Conservation (phyloP, 2,329 filamentous ascomycete species). For the Teratosphaeria pseudoeucalypti region DNA sequence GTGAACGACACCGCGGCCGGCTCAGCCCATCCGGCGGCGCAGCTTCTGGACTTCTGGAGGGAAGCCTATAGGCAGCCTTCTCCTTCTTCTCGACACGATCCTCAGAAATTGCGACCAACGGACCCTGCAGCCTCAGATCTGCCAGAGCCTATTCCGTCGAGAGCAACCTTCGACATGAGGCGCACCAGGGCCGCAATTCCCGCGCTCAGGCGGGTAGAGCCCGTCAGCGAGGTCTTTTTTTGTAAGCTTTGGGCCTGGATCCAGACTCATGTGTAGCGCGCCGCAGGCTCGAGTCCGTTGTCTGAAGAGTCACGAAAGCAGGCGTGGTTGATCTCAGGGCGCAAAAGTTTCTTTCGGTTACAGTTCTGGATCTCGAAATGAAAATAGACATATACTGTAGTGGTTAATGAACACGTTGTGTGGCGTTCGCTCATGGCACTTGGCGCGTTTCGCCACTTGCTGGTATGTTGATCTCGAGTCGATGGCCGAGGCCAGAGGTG, state of each 20-base stretch:
- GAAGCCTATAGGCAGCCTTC: constrained; percentile 25
- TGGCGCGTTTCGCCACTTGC: not conserved
- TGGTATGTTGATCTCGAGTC: not conserved
- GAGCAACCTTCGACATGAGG: constrained; percentile 24
- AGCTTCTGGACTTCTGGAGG: constrained; percentile 43
- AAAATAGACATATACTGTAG: not conserved
- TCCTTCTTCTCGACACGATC: not conserved
- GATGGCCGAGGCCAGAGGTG: not conserved
- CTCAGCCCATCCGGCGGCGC: constrained; percentile 34
- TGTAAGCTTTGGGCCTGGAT: constrained; percentile 35
- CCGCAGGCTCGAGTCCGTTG: not conserved
- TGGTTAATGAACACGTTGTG: not conserved
- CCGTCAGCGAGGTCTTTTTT: constrained; percentile 35
- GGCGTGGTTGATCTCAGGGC: not conserved
- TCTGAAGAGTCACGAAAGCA: not conserved
- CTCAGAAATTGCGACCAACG: not conserved
- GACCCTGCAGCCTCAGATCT: not conserved
- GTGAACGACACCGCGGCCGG: constrained; percentile 8
- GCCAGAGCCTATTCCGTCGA: not conserved
- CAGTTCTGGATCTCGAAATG: not conserved
- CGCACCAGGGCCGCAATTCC: constrained; percentile 26
- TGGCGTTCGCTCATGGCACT: not conserved
- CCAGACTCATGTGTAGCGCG: constrained; percentile 15
- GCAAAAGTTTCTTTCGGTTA: not conserved
- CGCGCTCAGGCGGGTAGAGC: constrained; percentile 27